These are phyloP conservation scores for Colletotrichum truncatum DNA, from an alignment of 2,329 filamentous ascomycete genomes.

Conservation along the genomic window DNA sequence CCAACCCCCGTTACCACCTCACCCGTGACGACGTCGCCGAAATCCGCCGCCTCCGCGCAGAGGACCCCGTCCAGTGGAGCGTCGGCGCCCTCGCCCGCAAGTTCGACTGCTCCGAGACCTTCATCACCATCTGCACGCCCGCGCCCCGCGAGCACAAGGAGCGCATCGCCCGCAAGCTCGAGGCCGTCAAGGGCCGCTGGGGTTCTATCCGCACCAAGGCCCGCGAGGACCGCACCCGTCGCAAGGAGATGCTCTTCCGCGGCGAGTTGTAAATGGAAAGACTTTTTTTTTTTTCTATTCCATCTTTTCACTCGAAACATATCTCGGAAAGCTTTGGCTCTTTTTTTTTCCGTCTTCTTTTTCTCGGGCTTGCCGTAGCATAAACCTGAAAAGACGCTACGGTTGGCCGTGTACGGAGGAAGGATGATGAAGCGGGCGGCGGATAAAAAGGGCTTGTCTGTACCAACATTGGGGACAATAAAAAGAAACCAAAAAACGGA, in stretches of 20 bases:
- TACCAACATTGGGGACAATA: slow-evolving; percentile 14
- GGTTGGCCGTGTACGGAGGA: not conserved
- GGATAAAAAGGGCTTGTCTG: not conserved
- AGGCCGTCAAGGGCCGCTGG: slow-evolving; percentile 63
- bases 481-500: not conserved
- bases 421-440: not conserved
- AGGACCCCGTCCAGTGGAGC: slow-evolving; percentile 65
- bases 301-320: too few species aligned
- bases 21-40: slow-evolving; percentile 64
- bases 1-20: slow-evolving; percentile 58
- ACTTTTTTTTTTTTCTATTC: too few species aligned
- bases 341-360: too few species aligned
- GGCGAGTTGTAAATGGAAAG: slow-evolving; percentile 55
- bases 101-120: slow-evolving; percentile 55
- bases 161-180: slow-evolving; percentile 53
- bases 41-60: slow-evolving; percentile 63
- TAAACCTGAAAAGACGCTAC: too few species aligned
- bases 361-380: too few species aligned
- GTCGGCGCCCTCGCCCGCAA: slow-evolving; percentile 60
- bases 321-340: too few species aligned
- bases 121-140: slow-evolving; percentile 64
- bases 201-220: slow-evolving; percentile 64
- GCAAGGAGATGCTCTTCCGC: slow-evolving; percentile 60
- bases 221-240: slow-evolving; percentile 62
- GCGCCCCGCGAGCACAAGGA: slow-evolving; percentile 57